Evolutionary conservation across 306 rosid genomes (phyloP), one percentile per base, ranked within the genome.

Genomic region (Parietaria judaica): DNA sequence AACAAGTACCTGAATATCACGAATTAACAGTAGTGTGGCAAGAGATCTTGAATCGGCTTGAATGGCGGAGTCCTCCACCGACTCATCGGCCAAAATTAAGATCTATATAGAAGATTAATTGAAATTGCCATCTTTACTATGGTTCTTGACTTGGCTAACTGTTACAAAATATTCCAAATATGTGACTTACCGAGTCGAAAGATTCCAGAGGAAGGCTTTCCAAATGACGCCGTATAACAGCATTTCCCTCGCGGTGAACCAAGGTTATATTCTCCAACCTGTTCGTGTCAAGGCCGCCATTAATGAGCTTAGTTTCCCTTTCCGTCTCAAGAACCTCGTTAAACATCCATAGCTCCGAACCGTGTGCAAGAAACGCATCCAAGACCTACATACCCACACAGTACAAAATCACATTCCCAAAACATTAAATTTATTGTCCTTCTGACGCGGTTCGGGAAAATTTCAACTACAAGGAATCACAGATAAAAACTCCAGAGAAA

Each of bases 41-140:
- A 89, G 92, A 75, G 97, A 89, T 84, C 97, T 84, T 61, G 97
- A 89, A 80, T 89, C 97, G 48, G 97, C 97, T 77, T 89, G 95
- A 73, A 86, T 89, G 62, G 97, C 97, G 50, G 97, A 89, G 75
- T 89, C 97, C 67, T 89, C 97, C 62, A 89, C 92, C 56, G 97
- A 89, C 77, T 89, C 97, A 55, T 89, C 97, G 15, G 97, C 97
- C 74, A 89, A 82, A 65, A 89, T 89, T 77, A 89, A 77, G 63
- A 89, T 82, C 95, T 89, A 85, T 14, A 70, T 50, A 67, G 56
- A 70, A 54, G 62, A 66, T 54, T 52, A 55, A 55, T 48, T 36
- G 39, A n/a, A 74, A 43, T 66, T 41, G 64, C 14, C 39, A 23
- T 41, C 64, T 50, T 61, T 54, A 56, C 12, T 60, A 11, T 11